A percentile compares a stretch with the other conserved stretches of the same genome.
phyloP scores from a whole-genome alignment of 2,329 filamentous ascomycete species.

The Fusarium papillatum region DNA sequence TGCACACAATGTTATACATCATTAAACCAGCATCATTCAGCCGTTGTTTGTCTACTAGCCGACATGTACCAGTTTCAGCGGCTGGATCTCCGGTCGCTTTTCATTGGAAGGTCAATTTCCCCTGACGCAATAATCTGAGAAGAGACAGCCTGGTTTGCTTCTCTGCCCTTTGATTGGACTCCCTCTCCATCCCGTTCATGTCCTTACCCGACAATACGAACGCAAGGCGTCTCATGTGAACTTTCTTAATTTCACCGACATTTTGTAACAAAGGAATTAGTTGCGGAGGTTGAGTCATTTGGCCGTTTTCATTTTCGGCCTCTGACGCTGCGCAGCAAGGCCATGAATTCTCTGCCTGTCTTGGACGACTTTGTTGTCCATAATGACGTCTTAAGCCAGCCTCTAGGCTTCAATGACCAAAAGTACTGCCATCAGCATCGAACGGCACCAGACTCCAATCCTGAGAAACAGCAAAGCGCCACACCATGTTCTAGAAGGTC shows the following conservation, averaged over 20 bases:
- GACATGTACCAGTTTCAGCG: not conserved
- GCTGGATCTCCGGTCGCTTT: not conserved
- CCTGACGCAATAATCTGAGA: not conserved
- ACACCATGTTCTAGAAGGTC: not conserved
- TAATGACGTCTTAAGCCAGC: not conserved
- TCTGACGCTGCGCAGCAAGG: not conserved
- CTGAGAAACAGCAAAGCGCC: not conserved
- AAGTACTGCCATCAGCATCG: not conserved
- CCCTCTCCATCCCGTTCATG: not conserved
- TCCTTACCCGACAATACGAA: not conserved
- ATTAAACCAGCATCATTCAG: not conserved
- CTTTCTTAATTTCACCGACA: not conserved
- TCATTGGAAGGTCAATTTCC: not conserved
- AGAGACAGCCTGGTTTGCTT: not conserved
- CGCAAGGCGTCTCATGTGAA: not conserved
- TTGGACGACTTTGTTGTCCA: not conserved
- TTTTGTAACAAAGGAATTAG: not conserved
- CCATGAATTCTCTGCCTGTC: not conserved
- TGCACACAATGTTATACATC: not conserved
- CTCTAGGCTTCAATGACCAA: not conserved
- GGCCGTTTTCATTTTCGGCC: not conserved
- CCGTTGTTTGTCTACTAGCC: not conserved
- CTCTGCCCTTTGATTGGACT: not conserved
- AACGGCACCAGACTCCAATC: not conserved
- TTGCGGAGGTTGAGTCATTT: not conserved